A percentile compares a stretch with the other conserved stretches of the same genome.
phyloP scores from a whole-genome alignment of 2,329 filamentous ascomycete genomes.

The Venturia nashicola region DNA sequence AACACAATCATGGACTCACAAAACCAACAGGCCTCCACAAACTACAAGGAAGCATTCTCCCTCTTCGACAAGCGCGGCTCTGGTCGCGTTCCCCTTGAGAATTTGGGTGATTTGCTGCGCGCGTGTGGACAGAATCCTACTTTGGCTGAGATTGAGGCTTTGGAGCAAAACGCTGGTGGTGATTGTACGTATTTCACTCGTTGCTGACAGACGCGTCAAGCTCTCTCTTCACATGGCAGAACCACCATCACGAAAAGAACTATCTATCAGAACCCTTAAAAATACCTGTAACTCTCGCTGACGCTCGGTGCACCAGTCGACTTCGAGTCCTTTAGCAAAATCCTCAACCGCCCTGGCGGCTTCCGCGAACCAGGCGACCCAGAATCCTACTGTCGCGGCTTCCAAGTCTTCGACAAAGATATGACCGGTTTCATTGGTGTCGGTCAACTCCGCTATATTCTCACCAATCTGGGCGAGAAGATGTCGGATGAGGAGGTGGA shows the following conservation, averaged over 20 bases:
- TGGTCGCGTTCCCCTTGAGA: conserved; percentile 76
- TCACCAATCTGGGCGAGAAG: conserved; percentile 97
- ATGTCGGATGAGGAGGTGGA: conserved; percentile 99
- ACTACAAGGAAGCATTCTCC: conserved; percentile 99
- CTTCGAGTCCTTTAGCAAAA: conserved; percentile 92
- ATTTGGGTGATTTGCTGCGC: conserved; percentile 83
- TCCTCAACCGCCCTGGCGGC: conserved; percentile 92
- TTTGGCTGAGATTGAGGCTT: conserved; percentile 77
- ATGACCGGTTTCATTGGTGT: conserved; percentile 97
- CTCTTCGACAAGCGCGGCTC: conserved; percentile 99
- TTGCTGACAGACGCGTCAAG: not conserved
- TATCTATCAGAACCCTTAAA: not conserved
- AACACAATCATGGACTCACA: conserved; percentile 12
- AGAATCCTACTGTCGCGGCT: conserved; percentile 95
- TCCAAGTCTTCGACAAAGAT: conserved; percentile 99
- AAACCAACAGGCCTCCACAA: conserved; percentile 57
- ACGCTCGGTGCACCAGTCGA: conserved; percentile 52
- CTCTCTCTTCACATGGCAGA: not conserved
- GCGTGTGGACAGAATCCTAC: conserved; percentile 98
- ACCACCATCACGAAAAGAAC: not conserved
- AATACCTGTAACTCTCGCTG: not conserved
- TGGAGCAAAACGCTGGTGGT: conserved; percentile 78
- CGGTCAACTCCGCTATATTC: conserved; percentile 90
- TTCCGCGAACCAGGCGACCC: conserved; percentile 98
- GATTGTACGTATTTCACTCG: conserved; percentile 62